phyloP scores from a whole-genome alignment of 257 asterid genomes.

The Scutellaria galericulata region DNA sequence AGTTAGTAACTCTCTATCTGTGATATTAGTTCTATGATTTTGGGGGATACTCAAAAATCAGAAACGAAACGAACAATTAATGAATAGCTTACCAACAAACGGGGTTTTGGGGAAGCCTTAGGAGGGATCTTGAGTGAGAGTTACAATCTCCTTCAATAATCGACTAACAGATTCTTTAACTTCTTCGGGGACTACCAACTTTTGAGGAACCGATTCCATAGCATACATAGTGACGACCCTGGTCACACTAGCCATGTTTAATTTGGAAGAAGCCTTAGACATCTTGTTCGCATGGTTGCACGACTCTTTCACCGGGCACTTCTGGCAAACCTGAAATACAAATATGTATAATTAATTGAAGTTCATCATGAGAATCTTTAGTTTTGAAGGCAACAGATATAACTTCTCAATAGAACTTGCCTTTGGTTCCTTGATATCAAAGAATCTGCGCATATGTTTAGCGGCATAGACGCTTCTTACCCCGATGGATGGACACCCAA shows the following conservation, averaged over 20 bases:
- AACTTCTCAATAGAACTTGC: conserved; percentile 44
- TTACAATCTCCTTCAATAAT: conserved; percentile 59
- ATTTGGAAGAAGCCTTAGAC: conserved; percentile 31
- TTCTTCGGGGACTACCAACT: conserved; percentile 65
- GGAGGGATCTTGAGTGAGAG: conserved; percentile 52
- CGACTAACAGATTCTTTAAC: conserved; percentile 55
- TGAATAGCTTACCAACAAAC: not conserved
- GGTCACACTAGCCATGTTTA: conserved; percentile 53
- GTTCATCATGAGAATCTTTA: conserved; percentile 8
- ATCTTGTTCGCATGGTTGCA: conserved; percentile 62
- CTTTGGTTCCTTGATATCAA: conserved; percentile 63
- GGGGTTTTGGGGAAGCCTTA: conserved; percentile 27
- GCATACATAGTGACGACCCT: conserved; percentile 64
- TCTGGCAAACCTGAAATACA: conserved; percentile 70
- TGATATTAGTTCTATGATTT: not conserved
- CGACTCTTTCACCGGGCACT: conserved; percentile 57
- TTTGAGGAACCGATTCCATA: conserved; percentile 63
- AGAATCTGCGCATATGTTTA: conserved; percentile 70
- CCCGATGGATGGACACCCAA: conserved; percentile 81
- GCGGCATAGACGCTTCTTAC: conserved; percentile 51
- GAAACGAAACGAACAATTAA: not conserved
- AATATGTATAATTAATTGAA: conserved; percentile 1
- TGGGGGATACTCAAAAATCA: not conserved
- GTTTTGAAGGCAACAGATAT: not conserved
- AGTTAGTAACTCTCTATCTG: no score